phyloP scores from a whole-genome alignment of 2,329 filamentous ascomycete species.

The Orbilia ellipsospora region DNA sequence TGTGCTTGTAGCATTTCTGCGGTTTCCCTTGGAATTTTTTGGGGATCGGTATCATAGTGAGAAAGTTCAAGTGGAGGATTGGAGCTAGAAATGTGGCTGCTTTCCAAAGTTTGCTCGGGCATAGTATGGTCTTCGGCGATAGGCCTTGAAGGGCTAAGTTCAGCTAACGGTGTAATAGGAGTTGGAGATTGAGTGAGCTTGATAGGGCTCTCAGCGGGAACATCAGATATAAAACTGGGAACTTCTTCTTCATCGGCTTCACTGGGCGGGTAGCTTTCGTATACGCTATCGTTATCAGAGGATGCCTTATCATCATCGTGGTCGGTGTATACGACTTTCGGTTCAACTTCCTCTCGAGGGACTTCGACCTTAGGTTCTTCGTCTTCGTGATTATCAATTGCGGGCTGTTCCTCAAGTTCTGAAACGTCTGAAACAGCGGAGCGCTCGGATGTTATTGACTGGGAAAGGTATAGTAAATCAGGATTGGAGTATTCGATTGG shows the following conservation, averaged over 20 bases:
- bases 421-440: conserved; percentile 11
- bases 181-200: neutral
- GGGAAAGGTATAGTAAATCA: conserved; percentile 41
- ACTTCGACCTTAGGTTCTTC: neutral
- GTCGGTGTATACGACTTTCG: conserved; percentile 30
- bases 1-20: conserved; percentile 12
- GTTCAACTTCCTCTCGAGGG: conserved; percentile 2
- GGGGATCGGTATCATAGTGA: conserved; percentile 51
- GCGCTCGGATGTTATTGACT: conserved; percentile 14
- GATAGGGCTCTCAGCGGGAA: neutral
- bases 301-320: conserved; percentile 5
- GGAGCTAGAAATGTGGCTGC: no score
- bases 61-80: no score
- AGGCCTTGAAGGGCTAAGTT: neutral
- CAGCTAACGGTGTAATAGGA: neutral
- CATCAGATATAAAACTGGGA: conserved; percentile 15
- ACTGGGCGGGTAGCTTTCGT: conserved; percentile 49
- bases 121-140: no score
- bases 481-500: conserved; percentile 42
- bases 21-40: conserved; percentile 56
- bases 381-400: neutral
- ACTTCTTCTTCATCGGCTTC: conserved; percentile 30
- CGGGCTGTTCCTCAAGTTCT: neutral
- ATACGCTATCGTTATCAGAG: conserved; percentile 41
- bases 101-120: no score